Percentiles rank a stretch among this genome's conserved stretches.
Evolutionary conservation across 768 basidiomycete genomes (phyloP).

Genomic region (Auricularia cornea): DNA sequence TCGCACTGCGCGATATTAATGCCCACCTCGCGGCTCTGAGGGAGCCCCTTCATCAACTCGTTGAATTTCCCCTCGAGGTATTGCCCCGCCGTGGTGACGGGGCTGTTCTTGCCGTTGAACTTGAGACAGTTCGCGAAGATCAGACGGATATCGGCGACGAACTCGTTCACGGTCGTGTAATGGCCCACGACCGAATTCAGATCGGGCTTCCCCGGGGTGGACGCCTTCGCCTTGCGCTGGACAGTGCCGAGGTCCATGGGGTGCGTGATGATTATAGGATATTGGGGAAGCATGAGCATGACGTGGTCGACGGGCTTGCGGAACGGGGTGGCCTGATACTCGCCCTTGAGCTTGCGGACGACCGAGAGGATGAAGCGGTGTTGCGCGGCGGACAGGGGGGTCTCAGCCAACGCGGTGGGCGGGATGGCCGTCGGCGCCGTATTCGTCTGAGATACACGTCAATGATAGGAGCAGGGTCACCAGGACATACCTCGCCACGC

Average conservation of each 20-base stretch:
- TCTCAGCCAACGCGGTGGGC: no score
- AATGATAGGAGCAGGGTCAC: no score
- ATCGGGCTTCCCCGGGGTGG: slow-evolving; percentile 73
- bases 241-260: slow-evolving; percentile 95
- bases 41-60: no score
- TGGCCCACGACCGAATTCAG: slow-evolving; percentile 61
- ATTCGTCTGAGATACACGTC: no score
- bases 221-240: slow-evolving; percentile 75
- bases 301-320: slow-evolving; percentile 83
- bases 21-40: no score
- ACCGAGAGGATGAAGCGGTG: slow-evolving; percentile 72
- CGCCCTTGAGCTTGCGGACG: slow-evolving; percentile 74
- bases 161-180: slow-evolving; percentile 70
- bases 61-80: no score
- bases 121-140: slow-evolving; percentile 82
- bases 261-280: slow-evolving; percentile 72
- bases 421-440: no score
- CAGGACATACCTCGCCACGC: no score
- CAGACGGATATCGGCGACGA: slow-evolving; percentile 74
- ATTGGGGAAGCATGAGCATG: slow-evolving; percentile 86
- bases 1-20: no score
- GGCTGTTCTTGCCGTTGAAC: no score
- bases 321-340: slow-evolving; percentile 78
- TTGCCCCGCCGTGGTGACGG: no score
- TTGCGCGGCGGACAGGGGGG: slow-evolving; percentile 56